phyloP scores from a whole-genome alignment of 2,329 filamentous ascomycete species.

The Teratosphaeria pseudoeucalypti region DNA sequence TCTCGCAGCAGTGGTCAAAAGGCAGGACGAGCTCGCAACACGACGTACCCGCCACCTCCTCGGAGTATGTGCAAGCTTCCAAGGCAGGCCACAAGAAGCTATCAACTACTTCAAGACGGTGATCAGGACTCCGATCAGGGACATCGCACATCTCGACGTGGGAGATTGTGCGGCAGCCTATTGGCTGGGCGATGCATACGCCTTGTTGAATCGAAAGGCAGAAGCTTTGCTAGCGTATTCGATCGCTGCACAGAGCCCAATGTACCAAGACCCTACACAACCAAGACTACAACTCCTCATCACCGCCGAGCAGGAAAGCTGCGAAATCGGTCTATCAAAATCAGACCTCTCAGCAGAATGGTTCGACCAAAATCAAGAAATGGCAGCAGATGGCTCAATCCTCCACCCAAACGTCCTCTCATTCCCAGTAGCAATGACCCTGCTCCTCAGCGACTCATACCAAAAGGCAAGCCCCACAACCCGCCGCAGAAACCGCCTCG shows the following conservation, averaged over 20 bases:
- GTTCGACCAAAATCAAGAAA: slow-evolving; percentile 1
- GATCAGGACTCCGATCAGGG: slow-evolving; percentile 8
- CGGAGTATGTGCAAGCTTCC: slow-evolving; percentile 14
- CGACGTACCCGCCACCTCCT: slow-evolving; percentile 12
- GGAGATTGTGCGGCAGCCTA: slow-evolving; percentile 18
- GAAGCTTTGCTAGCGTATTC: slow-evolving; percentile 17
- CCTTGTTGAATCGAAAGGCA: slow-evolving; percentile 10
- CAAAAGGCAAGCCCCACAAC: not conserved
- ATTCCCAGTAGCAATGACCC: not conserved
- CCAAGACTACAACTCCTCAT: slow-evolving; percentile 6
- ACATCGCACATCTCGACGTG: slow-evolving; percentile 9
- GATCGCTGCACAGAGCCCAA: slow-evolving; percentile 9
- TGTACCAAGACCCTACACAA: slow-evolving; percentile 1
- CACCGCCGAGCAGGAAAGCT: slow-evolving; percentile 4
- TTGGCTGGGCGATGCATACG: slow-evolving; percentile 17
- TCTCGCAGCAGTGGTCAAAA: not conserved
- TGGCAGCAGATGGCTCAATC: not conserved
- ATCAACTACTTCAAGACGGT: slow-evolving; percentile 12
- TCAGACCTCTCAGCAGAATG: slow-evolving; percentile 4
- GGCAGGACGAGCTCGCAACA: not conserved
- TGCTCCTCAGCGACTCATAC: not conserved
- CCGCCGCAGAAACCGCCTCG: not conserved
- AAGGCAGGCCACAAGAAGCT: slow-evolving; percentile 11
- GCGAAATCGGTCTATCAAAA: slow-evolving; percentile 1
- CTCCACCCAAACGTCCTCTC: slow-evolving; percentile 3